Percentiles rank a stretch among this genome's conserved stretches.
Conservation (phyloP, 805 yeast genomes). For the Cyberlindnera meyerae region DNA sequence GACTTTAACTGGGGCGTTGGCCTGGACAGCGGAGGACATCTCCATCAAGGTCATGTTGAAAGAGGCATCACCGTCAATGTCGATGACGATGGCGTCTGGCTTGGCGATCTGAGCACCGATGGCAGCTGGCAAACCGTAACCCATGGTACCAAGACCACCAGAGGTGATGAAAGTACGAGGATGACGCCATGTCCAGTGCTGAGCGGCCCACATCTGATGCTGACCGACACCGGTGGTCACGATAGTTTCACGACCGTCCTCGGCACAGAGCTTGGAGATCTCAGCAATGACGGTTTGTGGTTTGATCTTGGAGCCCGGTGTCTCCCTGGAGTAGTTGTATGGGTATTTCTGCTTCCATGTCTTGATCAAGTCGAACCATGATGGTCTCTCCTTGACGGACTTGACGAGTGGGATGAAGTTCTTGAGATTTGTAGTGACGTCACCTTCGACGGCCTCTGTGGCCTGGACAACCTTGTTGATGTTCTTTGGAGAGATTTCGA, state of each 20-base stretch:
- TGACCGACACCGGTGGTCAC: slow-evolving; percentile 99
- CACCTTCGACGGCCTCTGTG: slow-evolving; percentile 96
- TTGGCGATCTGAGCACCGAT: slow-evolving; percentile 97
- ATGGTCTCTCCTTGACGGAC: slow-evolving; percentile 60
- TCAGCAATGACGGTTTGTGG: slow-evolving; percentile 90
- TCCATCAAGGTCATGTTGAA: slow-evolving; percentile 96
- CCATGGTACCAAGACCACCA: slow-evolving; percentile 99
- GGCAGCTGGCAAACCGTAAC: slow-evolving; percentile 95
- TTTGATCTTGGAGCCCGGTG: slow-evolving; percentile 74
- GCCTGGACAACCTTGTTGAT: slow-evolving; percentile 97
- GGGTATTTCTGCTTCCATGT: slow-evolving; percentile 88
- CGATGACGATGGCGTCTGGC: slow-evolving; percentile 93
- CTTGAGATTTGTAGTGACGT: slow-evolving; percentile 74
- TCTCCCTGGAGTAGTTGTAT: slow-evolving; percentile 74
- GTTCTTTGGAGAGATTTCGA: slow-evolving; percentile 94
- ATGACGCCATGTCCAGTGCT: slow-evolving; percentile 87
- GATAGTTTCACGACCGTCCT: slow-evolving; percentile 66
- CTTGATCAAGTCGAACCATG: slow-evolving; percentile 71
- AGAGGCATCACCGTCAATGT: slow-evolving; percentile 98
- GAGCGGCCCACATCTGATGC: slow-evolving; percentile 99
- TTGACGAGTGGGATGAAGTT: slow-evolving; percentile 67
- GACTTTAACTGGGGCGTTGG: slow-evolving; percentile 83
- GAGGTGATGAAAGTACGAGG: slow-evolving; percentile 96
- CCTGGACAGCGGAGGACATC: slow-evolving; percentile 91
- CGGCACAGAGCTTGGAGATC: slow-evolving; percentile 65